phyloP scores from a whole-genome alignment of 306 rosid species.

The Fagus crenata region DNA sequence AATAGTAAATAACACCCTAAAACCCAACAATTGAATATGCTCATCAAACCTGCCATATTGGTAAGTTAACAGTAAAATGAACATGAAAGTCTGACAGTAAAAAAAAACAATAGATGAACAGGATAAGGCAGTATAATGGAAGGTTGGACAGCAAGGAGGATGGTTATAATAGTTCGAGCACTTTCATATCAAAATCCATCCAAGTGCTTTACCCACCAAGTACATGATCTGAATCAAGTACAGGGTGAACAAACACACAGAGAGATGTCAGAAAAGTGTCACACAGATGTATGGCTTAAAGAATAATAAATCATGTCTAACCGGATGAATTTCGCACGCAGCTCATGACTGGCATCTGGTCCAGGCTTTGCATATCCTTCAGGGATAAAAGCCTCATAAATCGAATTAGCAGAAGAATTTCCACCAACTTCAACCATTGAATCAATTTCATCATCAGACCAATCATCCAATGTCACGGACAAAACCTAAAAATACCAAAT shows the following conservation, averaged over 20 bases:
- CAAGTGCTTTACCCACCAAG: neutral
- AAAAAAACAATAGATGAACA: conserved; percentile 3
- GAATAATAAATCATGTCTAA: conserved; percentile 41
- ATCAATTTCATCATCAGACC: conserved; percentile 94
- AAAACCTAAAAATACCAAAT: conserved; percentile 63
- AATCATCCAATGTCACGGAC: conserved; percentile 92
- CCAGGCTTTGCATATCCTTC: conserved; percentile 76
- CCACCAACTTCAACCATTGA: conserved; percentile 96
- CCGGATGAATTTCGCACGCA: conserved; percentile 80
- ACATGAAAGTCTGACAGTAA: neutral
- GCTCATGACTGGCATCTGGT: conserved; percentile 71
- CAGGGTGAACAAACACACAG: conserved; percentile 23
- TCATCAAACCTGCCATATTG: conserved; percentile 4
- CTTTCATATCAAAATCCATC: neutral
- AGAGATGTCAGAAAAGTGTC: conserved; percentile 30
- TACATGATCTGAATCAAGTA: conserved; percentile 12
- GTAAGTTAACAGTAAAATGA: neutral
- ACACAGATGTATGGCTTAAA: conserved; percentile 19
- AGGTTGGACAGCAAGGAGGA: conserved; percentile 3
- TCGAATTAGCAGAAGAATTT: conserved; percentile 84
- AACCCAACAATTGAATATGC: conserved; percentile 11
- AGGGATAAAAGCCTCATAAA: conserved; percentile 90
- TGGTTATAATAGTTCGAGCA: neutral
- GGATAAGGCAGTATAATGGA: neutral
- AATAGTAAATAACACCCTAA: conserved; percentile 22